Evolutionary conservation across 2,329 filamentous ascomycete species (phyloP).

Genomic region (Fusarium dlaminii): DNA sequence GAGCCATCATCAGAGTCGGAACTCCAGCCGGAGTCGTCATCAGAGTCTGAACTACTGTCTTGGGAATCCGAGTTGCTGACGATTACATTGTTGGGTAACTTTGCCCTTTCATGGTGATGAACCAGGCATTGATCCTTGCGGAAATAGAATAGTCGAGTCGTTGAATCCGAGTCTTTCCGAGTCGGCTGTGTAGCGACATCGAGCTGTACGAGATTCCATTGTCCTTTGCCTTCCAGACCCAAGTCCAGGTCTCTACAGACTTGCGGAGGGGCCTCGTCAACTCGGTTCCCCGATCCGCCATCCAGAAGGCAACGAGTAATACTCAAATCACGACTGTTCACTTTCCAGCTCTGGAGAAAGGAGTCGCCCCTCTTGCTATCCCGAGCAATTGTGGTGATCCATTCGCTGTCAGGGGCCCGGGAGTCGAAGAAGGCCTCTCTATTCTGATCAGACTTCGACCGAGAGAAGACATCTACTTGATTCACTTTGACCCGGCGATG

Average conservation of each 20-base stretch:
- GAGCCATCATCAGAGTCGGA: not conserved
- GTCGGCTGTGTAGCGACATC: not conserved
- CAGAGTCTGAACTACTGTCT: not conserved
- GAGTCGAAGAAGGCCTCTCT: not conserved
- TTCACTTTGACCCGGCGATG: not conserved
- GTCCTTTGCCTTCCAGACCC: not conserved
- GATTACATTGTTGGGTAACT: not conserved
- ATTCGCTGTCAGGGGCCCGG: not conserved
- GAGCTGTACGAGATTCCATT: not conserved
- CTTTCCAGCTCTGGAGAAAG: not conserved
- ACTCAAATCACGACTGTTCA: not conserved
- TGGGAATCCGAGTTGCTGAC: not conserved
- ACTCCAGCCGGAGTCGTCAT: not conserved
- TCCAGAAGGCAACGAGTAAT: not conserved
- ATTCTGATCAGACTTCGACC: not conserved
- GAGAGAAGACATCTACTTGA: not conserved
- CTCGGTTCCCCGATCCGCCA: fast-evolving
- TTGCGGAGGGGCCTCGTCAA: not conserved
- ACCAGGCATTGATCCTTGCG: not conserved
- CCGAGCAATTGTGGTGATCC: not conserved
- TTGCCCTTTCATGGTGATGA: not conserved
- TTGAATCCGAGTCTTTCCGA: not conserved
- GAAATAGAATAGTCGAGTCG: not conserved
- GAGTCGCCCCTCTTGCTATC: not conserved
- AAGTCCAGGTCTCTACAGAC: not conserved